Evolutionary conservation across 164 flowering plant genomes (phyloP), one percentile per base, ranked within the genome.

Genomic region (Magnolia changhungtana): DNA sequence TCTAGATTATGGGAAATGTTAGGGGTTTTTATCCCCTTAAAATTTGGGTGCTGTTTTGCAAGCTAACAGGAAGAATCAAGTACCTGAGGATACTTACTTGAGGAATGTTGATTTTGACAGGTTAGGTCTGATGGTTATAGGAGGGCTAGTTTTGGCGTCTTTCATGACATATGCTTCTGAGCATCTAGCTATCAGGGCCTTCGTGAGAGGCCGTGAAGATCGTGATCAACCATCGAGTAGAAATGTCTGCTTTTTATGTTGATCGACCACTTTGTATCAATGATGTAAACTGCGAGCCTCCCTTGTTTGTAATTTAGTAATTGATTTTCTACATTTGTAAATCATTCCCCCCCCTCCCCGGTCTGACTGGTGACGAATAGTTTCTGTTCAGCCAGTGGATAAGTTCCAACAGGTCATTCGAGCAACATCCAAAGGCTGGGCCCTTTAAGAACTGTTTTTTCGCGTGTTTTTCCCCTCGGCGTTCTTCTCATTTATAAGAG

Each of bases 101-200:
- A 55, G 64, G 14, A 51, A 5, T 71, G 75, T 37, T 69, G 37
- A 9, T 2, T 63, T 80, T 37, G 63, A 70, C 98, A 96, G 99
- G 90, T 82, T 96, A 78, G 99, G 97, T 58, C 82, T 94, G 89
- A 94, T 96, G 92, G 96, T 90, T 59, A 90, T 67, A 1, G 97
- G 94, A 66, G 96, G 94, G 50, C 10, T 96, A 24, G 72, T 91
- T 63, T 84, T 92, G 83, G 94, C 93, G 19, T 88, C 96, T 67
- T 96, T 94, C 87, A 92, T 96, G 99, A 93, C 99, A 64, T 90
- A 91, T 82, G 94, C 97, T 78, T 81, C 99, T 0, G 98, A 96
- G 87, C 97, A 89, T 81, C 95, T 96, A 23, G 90, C 94, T 7
- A 87, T 89, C 31, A 85, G 89, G 75, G 88, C 91, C 66, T 94